Base-by-base conservation (phyloP, 23 red algal genomes). In the Gracilaria gracilis region DNA sequence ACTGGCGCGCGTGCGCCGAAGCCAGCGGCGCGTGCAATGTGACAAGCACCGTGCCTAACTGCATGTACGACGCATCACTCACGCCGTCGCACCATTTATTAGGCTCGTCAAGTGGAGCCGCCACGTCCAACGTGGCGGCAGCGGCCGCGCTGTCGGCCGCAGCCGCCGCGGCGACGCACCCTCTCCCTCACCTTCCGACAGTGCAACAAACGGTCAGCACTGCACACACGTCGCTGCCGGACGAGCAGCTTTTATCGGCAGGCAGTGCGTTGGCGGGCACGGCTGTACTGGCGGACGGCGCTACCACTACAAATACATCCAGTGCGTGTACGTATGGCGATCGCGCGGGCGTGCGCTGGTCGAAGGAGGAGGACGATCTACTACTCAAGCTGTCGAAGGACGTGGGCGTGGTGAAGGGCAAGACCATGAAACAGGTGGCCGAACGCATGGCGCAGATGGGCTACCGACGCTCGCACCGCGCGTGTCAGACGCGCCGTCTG, bases 401-500 rank as follows among this genome's bases (percentile, higher is more conserved):
- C 72, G 72, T 77, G 42, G 72, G 72, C 38, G 72, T 77, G 9
- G 72, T 77, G 40, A 77, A 77, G 72, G 72, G 72, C 27, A 34
- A 35, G n/a, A 77, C 72, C 38, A 77, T 77, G 72, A 77, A 77
- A 15, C 72, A 77, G 72, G 72, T 77, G 38, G 72, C 72, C 40
- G 72, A 77, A 25, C 72, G 72, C 38, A 77, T 77, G 72, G 72
- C 72, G 40, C 72, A 77, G 46, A 77, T 77, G 72, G 72, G 72
- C 72, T 77, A 77, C 27, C 72, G 72, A 1, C 72, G 72, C 46
- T 77, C 72, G 46, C 72, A 77, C 25, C 72, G 72, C 72, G 72
- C 72, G 40, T 77, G 72, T 33, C 72, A 77, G 46, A 77, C 72
- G 39, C 72, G 72, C 36, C 72, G 72, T 25, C 34, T 77, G 72